Conservation (phyloP, 176 grass and related monocot species). For the Pharus latifolius region DNA sequence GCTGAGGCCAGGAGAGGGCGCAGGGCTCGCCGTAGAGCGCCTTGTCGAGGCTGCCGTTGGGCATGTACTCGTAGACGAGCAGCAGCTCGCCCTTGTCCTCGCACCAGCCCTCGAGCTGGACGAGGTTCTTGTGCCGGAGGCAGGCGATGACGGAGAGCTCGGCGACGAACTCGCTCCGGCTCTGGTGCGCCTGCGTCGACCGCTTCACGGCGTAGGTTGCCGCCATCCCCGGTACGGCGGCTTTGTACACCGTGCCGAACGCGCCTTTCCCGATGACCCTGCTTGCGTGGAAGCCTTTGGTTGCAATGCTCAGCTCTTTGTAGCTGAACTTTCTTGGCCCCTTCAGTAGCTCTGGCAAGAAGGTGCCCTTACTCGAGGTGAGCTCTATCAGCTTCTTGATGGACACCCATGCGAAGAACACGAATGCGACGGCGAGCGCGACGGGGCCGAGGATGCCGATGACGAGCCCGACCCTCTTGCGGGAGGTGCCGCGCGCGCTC, state of each 20-base stretch:
- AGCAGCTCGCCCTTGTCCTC: slow-evolving; percentile 63
- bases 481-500: background rate
- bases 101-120: slow-evolving; percentile 87
- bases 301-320: slow-evolving; percentile 62
- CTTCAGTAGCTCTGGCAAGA: slow-evolving; percentile 48
- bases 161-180: slow-evolving; percentile 67
- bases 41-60: slow-evolving; percentile 80
- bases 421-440: slow-evolving; percentile 33
- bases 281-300: slow-evolving; percentile 68
- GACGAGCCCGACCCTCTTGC: slow-evolving; percentile 35
- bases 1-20: slow-evolving; percentile 47
- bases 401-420: slow-evolving; percentile 54
- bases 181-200: slow-evolving; percentile 74
- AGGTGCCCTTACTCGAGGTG: slow-evolving; percentile 12
- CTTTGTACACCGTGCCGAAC: slow-evolving; percentile 86
- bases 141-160: slow-evolving; percentile 81
- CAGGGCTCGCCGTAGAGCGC: slow-evolving; percentile 57
- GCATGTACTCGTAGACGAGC: slow-evolving; percentile 93
- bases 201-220: slow-evolving; percentile 55
- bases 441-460: slow-evolving; percentile 52
- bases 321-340: slow-evolving; percentile 81
- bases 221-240: slow-evolving; percentile 16
- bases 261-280: slow-evolving; percentile 65
- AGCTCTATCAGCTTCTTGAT: slow-evolving; percentile 35
- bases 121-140: slow-evolving; percentile 81